Percentiles rank a stretch among this genome's conserved stretches.
These are phyloP conservation scores for Aspergillus sp. DNA, from an alignment of 2,329 filamentous ascomycete species.

Conservation along the genomic window DNA sequence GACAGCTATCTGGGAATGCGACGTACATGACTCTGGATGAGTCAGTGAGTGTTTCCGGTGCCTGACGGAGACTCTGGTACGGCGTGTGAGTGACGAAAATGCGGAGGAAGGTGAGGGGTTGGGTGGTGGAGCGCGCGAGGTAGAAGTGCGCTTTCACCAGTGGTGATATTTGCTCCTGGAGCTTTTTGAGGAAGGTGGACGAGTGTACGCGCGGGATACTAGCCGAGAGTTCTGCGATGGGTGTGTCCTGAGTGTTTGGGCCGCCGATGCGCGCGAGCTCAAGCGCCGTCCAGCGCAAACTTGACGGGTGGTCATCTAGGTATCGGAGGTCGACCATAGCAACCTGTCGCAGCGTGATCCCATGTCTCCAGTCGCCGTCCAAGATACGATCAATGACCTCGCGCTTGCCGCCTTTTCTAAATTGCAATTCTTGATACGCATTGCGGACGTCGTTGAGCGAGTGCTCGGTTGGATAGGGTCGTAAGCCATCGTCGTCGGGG, in stretches of 20 bases:
- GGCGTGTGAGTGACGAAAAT: constrained; percentile 79
- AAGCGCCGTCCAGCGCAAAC: constrained; percentile 55
- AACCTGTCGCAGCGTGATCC: constrained; percentile 55
- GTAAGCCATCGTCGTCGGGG: constrained; percentile 60
- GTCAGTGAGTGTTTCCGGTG: constrained; percentile 50
- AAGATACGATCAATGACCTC: constrained; percentile 58
- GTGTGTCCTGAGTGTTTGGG: constrained; percentile 20
- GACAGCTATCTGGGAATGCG: constrained; percentile 77
- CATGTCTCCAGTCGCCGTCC: constrained; percentile 58
- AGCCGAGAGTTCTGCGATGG: constrained; percentile 33
- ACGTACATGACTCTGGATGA: constrained; percentile 72
- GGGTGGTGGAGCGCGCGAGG: constrained; percentile 66
- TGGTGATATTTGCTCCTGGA: constrained; percentile 72
- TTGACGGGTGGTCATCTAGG: constrained; percentile 53
- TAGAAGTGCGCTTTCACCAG: constrained; percentile 83
- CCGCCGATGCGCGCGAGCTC: constrained; percentile 39
- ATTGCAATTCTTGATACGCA: constrained; percentile 61
- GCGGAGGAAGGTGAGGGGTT: constrained; percentile 69
- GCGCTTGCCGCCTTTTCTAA: constrained; percentile 52
- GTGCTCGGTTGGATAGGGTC: constrained; percentile 67
- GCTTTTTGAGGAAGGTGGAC: constrained; percentile 72
- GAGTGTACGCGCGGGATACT: constrained; percentile 72
- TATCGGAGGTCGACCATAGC: constrained; percentile 56
- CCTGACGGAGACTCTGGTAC: constrained; percentile 60
- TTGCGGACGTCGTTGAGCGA: constrained; percentile 67